phyloP scores from a whole-genome alignment of 306 rosid genomes.

The Cucumis hystrix region DNA sequence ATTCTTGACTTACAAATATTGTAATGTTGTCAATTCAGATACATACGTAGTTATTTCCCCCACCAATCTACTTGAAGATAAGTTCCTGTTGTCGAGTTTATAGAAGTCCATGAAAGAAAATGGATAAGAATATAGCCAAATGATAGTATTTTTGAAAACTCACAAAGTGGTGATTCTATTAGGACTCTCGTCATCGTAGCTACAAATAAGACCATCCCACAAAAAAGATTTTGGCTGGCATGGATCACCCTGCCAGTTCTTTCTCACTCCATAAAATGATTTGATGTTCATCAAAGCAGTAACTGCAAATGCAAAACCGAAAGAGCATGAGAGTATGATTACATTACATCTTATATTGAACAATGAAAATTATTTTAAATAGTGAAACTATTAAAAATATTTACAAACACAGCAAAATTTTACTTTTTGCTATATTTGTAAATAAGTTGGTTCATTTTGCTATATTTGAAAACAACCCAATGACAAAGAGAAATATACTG shows the following conservation, averaged over 20 bases:
- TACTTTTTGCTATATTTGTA: too few species aligned
- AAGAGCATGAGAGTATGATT: not conserved
- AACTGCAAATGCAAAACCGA: not conserved
- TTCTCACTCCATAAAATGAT: conserved; percentile 2
- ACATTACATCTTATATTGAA: not conserved
- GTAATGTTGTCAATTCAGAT: not conserved
- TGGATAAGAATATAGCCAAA: not conserved
- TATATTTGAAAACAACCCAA: not conserved
- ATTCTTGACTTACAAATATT: conserved; percentile 4
- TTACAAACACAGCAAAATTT: too few species aligned
- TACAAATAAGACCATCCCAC: conserved; percentile 8
- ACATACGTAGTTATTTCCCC: conserved; percentile 10
- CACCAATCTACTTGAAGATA: conserved; percentile 6
- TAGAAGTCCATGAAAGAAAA: not conserved
- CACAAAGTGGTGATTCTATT: conserved; percentile 8
- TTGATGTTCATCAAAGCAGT: not conserved
- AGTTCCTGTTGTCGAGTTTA: conserved; percentile 5
- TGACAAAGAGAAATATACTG: not conserved
- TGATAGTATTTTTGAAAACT: not conserved
- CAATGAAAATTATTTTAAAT: too few species aligned
- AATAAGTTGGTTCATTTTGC: too few species aligned
- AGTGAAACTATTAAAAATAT: too few species aligned
- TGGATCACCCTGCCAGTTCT: conserved; percentile 13
- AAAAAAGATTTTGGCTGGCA: conserved; percentile 1
- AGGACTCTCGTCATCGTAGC: not conserved